Conservation (phyloP, 1,139 yeast genomes). For the Sugiyamaella castrensis region DNA sequence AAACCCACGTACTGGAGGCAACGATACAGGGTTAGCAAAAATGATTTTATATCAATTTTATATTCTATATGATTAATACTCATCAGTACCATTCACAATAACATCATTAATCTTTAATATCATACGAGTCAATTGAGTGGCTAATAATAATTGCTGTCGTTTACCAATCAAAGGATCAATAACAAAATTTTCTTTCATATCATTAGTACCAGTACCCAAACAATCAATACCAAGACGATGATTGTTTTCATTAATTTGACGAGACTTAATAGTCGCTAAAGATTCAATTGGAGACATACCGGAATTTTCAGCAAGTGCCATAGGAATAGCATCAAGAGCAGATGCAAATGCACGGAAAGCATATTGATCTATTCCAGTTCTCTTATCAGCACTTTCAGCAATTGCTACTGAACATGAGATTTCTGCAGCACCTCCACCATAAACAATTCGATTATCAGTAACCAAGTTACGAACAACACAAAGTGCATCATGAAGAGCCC, state of each 20-base stretch:
- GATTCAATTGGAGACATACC: slow-evolving; percentile 94
- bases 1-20: no score
- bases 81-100: slow-evolving; percentile 86
- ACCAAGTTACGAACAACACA: slow-evolving; percentile 97
- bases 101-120: slow-evolving; percentile 94
- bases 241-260: slow-evolving; percentile 71
- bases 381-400: slow-evolving; percentile 86
- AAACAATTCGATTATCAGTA: slow-evolving; percentile 87
- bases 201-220: slow-evolving; percentile 70
- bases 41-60: no score
- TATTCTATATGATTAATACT: slow-evolving; percentile 30
- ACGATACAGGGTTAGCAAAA: no score
- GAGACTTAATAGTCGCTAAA: slow-evolving; percentile 75
- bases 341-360: slow-evolving; percentile 93
- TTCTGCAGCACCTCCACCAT: slow-evolving; percentile 99
- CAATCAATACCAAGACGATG: slow-evolving; percentile 90
- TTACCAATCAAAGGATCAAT: slow-evolving; percentile 97
- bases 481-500: slow-evolving; percentile 94
- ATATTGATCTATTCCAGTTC: slow-evolving; percentile 93
- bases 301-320: slow-evolving; percentile 94
- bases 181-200: slow-evolving; percentile 92
- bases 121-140: slow-evolving; percentile 97
- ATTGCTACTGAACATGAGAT: slow-evolving; percentile 90
- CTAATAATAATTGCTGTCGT: slow-evolving; percentile 90
- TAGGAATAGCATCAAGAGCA: slow-evolving; percentile 89